These are phyloP conservation scores for Cercospora sp. DNA, from an alignment of 2,329 filamentous ascomycete species.

Conservation along the genomic window DNA sequence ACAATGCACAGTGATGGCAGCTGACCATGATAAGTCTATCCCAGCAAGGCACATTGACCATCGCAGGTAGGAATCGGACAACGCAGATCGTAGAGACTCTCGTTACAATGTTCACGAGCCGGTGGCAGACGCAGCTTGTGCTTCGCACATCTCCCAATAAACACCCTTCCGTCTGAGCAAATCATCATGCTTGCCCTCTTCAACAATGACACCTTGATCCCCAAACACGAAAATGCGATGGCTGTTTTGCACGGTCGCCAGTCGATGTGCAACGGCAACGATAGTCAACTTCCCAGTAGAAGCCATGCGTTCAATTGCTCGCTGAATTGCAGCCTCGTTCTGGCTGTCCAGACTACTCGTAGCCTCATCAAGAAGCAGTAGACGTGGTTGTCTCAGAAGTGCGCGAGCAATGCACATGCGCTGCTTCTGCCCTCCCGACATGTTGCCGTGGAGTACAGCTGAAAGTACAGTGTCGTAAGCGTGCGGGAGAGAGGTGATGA, in stretches of 20 bases:
- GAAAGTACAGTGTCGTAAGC: conserved; percentile 61
- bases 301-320: conserved; percentile 40
- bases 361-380: conserved; percentile 45
- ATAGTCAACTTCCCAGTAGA: conserved; percentile 36
- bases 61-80: no score
- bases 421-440: conserved; percentile 47
- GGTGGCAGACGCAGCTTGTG: no score
- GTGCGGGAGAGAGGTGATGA: conserved; percentile 58
- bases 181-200: no score
- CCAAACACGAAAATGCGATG: no score
- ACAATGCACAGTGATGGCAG: no score
- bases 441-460: conserved; percentile 41
- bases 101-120: no score
- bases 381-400: conserved; percentile 42
- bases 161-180: no score
- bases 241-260: conserved; percentile 39
- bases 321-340: conserved; percentile 43
- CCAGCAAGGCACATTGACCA: no score
- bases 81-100: no score
- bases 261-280: conserved; percentile 48
- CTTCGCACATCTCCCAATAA: no score
- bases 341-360: conserved; percentile 47
- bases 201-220: no score
- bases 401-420: conserved; percentile 45
- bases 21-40: no score